Base-by-base conservation (phyloP, 768 basidiomycete species). In the Auricularia sp. region DNA sequence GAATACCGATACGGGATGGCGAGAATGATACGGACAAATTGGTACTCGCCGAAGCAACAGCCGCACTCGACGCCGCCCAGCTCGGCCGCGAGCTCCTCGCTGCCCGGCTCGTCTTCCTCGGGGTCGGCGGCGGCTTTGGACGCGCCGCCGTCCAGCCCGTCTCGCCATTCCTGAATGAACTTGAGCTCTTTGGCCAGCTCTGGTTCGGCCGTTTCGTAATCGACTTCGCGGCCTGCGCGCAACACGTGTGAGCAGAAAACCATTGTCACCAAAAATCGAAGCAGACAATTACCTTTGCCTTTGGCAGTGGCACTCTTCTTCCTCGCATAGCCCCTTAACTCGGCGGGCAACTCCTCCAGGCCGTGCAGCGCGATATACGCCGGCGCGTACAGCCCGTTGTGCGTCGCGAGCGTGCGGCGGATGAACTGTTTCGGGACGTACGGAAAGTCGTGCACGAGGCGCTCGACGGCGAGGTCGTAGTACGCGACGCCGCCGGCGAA, bases 11-110 rank as follows among this genome's bases (percentile, higher is more conserved):
- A 18, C 64, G 29, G 35, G 34, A 2, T 7, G n/a, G 53, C n/a
- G 18, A 7, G 53, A 7, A 18, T 7, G 53, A 54, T 54, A 29
- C 90, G 64, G 72, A 91, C 90, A 74, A 90, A 87, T 3, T 85
- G 73, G 66, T 86, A 90, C 11, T 75, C 79, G 3, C 82, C 76
- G 71, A 93, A 96, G 74, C 93, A 97, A 70, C 93, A 95, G 12
- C 88, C 89, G 69, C 93, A 95, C 69, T 94, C 91, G 42, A 94
- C 84, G 2, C 87, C 88, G 61, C 78, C 82, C 7, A 79, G 80
- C 7, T 73, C 78, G 36, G 81, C 84, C 21, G 79, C 77, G 33
- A 77, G 34, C 14, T 34, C 29, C 56, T 14, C 23, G 29, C 29
- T 34, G 5, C 47, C 75, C 51, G 0, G 39, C 39, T 79, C 80